Percentiles rank a stretch among this genome's conserved stretches.
phyloP scores from a whole-genome alignment of 805 yeast genomes.

The Kluyveromyces starmeri region DNA sequence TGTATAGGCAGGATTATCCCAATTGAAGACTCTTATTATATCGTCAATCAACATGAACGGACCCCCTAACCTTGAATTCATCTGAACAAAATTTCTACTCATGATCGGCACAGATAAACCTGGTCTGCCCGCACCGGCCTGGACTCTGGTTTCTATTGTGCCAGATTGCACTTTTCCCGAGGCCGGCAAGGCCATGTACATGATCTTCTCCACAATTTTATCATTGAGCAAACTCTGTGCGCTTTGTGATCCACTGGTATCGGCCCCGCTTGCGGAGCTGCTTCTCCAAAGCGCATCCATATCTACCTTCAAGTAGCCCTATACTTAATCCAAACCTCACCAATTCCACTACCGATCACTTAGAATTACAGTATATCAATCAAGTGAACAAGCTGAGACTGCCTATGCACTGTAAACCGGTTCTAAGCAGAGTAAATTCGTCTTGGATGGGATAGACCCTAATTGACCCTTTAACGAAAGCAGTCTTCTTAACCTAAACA shows the following conservation, averaged over 20 bases:
- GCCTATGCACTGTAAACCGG: too few species aligned
- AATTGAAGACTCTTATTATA: conserved; percentile 44
- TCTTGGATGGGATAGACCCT: too few species aligned
- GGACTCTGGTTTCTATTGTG: conserved; percentile 44
- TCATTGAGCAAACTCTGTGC: conserved; percentile 44
- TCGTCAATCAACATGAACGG: conserved; percentile 57
- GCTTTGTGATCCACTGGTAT: conserved; percentile 5
- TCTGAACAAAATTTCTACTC: conserved; percentile 55
- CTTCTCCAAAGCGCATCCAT: conserved; percentile 5
- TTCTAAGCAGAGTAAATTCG: too few species aligned
- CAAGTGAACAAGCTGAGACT: too few species aligned
- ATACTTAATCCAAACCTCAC: too few species aligned
- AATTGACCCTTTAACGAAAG: too few species aligned
- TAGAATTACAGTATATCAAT: too few species aligned
- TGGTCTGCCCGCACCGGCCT: conserved; percentile 55
- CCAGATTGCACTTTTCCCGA: conserved; percentile 38
- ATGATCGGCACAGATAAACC: conserved; percentile 58
- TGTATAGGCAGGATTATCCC: conserved; percentile 59
- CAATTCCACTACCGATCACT: too few species aligned
- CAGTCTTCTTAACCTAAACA: too few species aligned
- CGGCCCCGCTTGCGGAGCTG: conserved; percentile 2
- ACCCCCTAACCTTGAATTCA: conserved; percentile 52
- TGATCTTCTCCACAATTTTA: conserved; percentile 59
- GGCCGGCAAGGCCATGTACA: conserved; percentile 66
- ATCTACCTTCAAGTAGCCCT: too few species aligned